These are phyloP conservation scores for Bipolaris oryzae DNA, from an alignment of 2,329 filamentous ascomycete genomes.

Conservation along the genomic window DNA sequence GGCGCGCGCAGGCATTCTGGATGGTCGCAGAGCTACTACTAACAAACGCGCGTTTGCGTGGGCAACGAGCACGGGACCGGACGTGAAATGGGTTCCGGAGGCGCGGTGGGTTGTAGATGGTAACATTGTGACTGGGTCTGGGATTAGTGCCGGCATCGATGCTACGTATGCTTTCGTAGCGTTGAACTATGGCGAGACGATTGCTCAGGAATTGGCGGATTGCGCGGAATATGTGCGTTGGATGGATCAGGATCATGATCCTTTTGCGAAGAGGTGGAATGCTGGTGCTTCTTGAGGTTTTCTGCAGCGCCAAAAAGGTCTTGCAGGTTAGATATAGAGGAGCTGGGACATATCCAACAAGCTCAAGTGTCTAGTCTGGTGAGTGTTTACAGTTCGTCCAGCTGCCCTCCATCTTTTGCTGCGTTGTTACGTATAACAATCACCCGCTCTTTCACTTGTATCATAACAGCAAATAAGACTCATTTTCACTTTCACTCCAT, in stretches of 20 bases:
- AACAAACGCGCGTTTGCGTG: constrained; percentile 64
- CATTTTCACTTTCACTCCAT: neutral
- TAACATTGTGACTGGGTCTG: constrained; percentile 68
- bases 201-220: constrained; percentile 56
- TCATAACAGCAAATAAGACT: neutral
- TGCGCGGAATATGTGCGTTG: constrained; percentile 63
- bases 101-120: constrained; percentile 65
- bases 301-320: neutral
- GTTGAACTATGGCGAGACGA: constrained; percentile 58
- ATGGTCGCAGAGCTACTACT: constrained; percentile 65
- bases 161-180: constrained; percentile 62
- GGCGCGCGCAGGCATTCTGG: constrained; percentile 63
- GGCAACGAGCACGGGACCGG: constrained; percentile 49
- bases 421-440: neutral
- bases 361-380: too few relatives aligned
- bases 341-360: too few relatives aligned
- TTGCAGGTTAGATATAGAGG: neutral
- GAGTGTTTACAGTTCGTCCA: neutral
- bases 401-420: neutral
- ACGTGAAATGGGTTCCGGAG: constrained; percentile 63
- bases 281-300: neutral
- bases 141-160: constrained; percentile 68
- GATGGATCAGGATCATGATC: constrained; percentile 57
- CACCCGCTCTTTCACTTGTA: neutral
- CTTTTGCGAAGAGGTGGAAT: constrained; percentile 55